Percentiles rank a stretch among this genome's conserved stretches.
Conservation (phyloP, 1,284 basidiomycete species). For the Entoloma clypeatum region DNA sequence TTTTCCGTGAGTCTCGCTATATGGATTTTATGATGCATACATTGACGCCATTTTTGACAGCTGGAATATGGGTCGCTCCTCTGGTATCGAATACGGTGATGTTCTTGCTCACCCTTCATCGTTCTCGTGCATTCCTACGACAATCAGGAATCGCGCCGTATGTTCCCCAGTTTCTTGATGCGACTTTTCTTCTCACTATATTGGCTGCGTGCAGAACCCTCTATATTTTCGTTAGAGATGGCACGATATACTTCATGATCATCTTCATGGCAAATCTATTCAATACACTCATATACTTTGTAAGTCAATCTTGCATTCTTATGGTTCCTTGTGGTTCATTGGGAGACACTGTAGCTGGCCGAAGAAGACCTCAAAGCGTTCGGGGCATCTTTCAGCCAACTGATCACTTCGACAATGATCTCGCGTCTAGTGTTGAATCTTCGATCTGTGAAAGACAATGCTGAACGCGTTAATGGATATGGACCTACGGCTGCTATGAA, state of each 20-base stretch:
- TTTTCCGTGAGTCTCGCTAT: slow-evolving; percentile 19
- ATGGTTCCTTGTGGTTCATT: not conserved
- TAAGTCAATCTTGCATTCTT: slow-evolving; percentile 4
- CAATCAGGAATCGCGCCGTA: slow-evolving; percentile 8
- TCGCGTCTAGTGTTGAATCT: slow-evolving; percentile 23
- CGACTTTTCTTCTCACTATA: not conserved
- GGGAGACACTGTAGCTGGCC: slow-evolving; percentile 12
- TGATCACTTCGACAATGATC: slow-evolving; percentile 21
- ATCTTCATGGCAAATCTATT: slow-evolving; percentile 13
- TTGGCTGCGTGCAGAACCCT: slow-evolving; percentile 2
- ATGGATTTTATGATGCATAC: not conserved
- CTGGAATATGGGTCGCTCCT: slow-evolving; percentile 27
- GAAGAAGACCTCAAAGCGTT: slow-evolving; percentile 18
- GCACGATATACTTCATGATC: slow-evolving; percentile 11
- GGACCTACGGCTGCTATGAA: not conserved
- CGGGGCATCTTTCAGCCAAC: slow-evolving; percentile 22
- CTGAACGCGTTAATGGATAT: not conserved
- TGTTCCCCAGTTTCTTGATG: slow-evolving; percentile 1
- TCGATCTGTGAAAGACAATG: slow-evolving; percentile 9
- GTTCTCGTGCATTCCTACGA: slow-evolving; percentile 17
- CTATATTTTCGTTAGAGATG: slow-evolving; percentile 12
- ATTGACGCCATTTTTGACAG: slow-evolving; percentile 8
- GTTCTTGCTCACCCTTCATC: slow-evolving; percentile 26
- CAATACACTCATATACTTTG: slow-evolving; percentile 13
- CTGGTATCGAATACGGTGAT: slow-evolving; percentile 27